Percentiles rank a stretch among this genome's conserved stretches.
Conservation (phyloP, 352 stramenopile genomes). For the Achlya hypogyna region DNA sequence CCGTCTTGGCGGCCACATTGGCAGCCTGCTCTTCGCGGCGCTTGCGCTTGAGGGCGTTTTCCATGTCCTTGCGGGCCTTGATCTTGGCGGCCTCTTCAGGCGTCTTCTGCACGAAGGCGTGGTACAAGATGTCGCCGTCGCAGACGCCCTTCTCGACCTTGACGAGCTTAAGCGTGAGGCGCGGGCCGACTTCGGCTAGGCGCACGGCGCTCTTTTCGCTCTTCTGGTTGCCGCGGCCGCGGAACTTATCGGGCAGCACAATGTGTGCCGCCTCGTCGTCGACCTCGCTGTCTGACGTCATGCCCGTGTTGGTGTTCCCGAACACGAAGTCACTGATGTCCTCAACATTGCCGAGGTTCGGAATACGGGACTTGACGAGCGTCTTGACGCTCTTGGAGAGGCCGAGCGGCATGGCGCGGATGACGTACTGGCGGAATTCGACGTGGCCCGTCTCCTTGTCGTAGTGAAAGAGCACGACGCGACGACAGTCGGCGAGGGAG, state of each 20-base stretch:
- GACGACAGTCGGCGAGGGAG: slow-evolving; percentile 90
- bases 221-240: slow-evolving; percentile 87
- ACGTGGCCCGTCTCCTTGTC: slow-evolving; percentile 88
- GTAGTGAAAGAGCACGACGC: slow-evolving; percentile 97
- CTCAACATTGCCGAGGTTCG: slow-evolving; percentile 90
- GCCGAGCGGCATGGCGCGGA: slow-evolving; percentile 90
- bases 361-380: slow-evolving; percentile 89
- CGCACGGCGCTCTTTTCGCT: slow-evolving; percentile 90
- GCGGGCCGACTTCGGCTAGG: slow-evolving; percentile 93
- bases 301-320: slow-evolving; percentile 53
- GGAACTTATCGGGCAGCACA: slow-evolving; percentile 88
- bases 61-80: slow-evolving; percentile 69
- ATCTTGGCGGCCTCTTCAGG: slow-evolving; percentile 68
- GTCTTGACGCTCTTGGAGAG: slow-evolving; percentile 87
- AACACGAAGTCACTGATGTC: slow-evolving; percentile 96
- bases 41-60: slow-evolving; percentile 66
- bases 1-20: slow-evolving; percentile 85
- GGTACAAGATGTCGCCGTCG: slow-evolving; percentile 95
- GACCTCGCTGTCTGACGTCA: slow-evolving; percentile 90
- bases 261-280: slow-evolving; percentile 91
- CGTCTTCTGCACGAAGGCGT: slow-evolving; percentile 88
- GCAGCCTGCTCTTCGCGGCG: slow-evolving; percentile 81
- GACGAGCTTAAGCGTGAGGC: slow-evolving; percentile 90
- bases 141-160: slow-evolving; percentile 96
- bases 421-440: slow-evolving; percentile 96